Evolutionary conservation across 2,329 filamentous ascomycete genomes (phyloP).

Genomic region (Claviceps lovelessii): DNA sequence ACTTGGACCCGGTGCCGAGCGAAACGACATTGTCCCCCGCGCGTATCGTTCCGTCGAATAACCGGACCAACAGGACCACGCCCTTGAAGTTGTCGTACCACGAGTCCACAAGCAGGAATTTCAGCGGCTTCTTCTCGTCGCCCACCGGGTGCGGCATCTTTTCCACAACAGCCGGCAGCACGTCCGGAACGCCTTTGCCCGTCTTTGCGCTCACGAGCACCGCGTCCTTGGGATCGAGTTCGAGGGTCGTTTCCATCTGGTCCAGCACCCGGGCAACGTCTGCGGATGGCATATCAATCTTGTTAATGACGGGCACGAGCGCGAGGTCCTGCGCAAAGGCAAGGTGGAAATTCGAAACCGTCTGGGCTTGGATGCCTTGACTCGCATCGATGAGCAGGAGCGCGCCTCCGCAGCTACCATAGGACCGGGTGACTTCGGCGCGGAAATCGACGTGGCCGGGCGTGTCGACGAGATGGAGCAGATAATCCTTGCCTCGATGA

Average conservation of each 20-base stretch:
- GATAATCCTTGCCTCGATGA: slow-evolving; percentile 70
- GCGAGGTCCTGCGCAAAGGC: slow-evolving; percentile 83
- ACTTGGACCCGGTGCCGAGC: slow-evolving; percentile 76
- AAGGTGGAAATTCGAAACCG: slow-evolving; percentile 95
- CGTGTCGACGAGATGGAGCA: slow-evolving; percentile 90
- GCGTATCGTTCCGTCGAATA: slow-evolving; percentile 76
- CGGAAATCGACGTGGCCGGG: slow-evolving; percentile 96
- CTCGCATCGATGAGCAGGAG: slow-evolving; percentile 88
- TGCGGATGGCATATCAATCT: slow-evolving; percentile 82
- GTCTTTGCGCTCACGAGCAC: slow-evolving; percentile 81
- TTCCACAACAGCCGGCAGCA: slow-evolving; percentile 76
- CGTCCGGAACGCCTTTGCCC: slow-evolving; percentile 68
- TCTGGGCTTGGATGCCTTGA: slow-evolving; percentile 94
- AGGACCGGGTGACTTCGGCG: slow-evolving; percentile 88
- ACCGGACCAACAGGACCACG: slow-evolving; percentile 75
- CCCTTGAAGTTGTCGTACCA: slow-evolving; percentile 97
- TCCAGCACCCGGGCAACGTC: slow-evolving; percentile 75
- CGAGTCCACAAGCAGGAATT: slow-evolving; percentile 83
- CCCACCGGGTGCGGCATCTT: slow-evolving; percentile 70
- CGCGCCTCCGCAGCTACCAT: slow-evolving; percentile 89
- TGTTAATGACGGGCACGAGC: slow-evolving; percentile 88
- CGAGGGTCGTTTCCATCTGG: slow-evolving; percentile 76
- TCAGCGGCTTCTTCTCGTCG: slow-evolving; percentile 55
- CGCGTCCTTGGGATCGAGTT: slow-evolving; percentile 62
- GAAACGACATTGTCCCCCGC: slow-evolving; percentile 79